These are phyloP conservation scores for Dryas integrifolia DNA, from an alignment of 331 rosid species.

Conservation along the genomic window DNA sequence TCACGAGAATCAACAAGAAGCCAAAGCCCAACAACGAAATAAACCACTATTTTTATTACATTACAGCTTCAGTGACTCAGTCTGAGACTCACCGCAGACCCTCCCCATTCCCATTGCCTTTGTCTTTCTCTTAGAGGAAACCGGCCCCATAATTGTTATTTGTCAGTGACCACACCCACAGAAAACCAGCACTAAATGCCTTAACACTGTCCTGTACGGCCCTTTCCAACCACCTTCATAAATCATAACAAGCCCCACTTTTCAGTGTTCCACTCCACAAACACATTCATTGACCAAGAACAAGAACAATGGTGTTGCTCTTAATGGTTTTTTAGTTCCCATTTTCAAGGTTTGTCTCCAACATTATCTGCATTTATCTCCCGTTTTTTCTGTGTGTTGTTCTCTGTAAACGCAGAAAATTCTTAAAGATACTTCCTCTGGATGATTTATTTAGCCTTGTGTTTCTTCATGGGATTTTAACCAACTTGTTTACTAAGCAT, in stretches of 20 bases:
- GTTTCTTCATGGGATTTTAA: slow-evolving; percentile 2
- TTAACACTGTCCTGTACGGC: neutral
- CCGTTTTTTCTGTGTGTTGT: neutral
- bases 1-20: neutral
- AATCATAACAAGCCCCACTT: neutral
- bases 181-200: slow-evolving; percentile 8
- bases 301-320: neutral
- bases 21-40: neutral
- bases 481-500: slow-evolving; percentile 1
- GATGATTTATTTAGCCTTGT: neutral
- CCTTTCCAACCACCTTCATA: neutral
- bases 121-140: neutral
- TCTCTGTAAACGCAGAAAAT: slow-evolving; percentile 23
- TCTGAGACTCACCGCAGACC: neutral
- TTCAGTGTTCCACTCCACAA: neutral
- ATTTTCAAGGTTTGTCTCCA: slow-evolving; percentile 26
- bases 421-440: slow-evolving; percentile 13
- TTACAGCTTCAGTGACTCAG: neutral
- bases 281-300: neutral
- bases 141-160: slow-evolving; percentile 23
- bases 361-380: slow-evolving; percentile 15
- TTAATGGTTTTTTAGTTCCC: neutral
- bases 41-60: too few relatives aligned
- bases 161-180: neutral
- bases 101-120: neutral